These are phyloP conservation scores for Gleditsia sinensis DNA, from an alignment of 306 rosid genomes.

Conservation along the genomic window DNA sequence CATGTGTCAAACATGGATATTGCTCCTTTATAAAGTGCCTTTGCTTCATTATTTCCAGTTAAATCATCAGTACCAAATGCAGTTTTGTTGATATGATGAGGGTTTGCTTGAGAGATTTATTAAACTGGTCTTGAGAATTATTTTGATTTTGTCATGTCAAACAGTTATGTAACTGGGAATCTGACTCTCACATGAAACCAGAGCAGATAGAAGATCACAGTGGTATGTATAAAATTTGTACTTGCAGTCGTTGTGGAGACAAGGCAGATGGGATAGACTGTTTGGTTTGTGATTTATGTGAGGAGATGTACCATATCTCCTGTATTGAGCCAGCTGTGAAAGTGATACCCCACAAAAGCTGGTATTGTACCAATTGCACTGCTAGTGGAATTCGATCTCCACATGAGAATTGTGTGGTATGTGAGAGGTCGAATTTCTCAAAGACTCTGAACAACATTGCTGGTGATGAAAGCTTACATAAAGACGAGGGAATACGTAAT, in stretches of 20 bases:
- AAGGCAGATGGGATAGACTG: constrained; percentile 72
- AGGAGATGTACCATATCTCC: constrained; percentile 82
- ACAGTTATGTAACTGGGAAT: constrained; percentile 55
- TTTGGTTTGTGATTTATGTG: constrained; percentile 97
- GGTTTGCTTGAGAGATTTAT: constrained; percentile 19
- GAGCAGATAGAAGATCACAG: constrained; percentile 65
- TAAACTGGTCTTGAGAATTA: constrained; percentile 25
- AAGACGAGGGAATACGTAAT: constrained; percentile 45
- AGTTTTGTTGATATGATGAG: constrained; percentile 28
- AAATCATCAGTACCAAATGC: constrained; percentile 34
- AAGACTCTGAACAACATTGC: constrained; percentile 40
- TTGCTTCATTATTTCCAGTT: constrained; percentile 20
- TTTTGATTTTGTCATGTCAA: constrained; percentile 41
- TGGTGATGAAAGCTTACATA: constrained; percentile 45
- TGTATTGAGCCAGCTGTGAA: constrained; percentile 85
- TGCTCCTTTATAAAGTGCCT: constrained; percentile 9
- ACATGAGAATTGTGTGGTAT: constrained; percentile 77
- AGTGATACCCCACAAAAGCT: constrained; percentile 80
- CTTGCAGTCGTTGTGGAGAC: constrained; percentile 74
- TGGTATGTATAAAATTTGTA: constrained; percentile 44
- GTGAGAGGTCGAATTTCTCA: constrained; percentile 64
- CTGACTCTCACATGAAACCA: constrained; percentile 57
- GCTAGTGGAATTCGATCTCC: constrained; percentile 58
- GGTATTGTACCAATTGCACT: constrained; percentile 80
- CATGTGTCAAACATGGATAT: constrained; percentile 43